phyloP scores from a whole-genome alignment of 495 filamentous ascomycete genomes.

The Eremomyces bilateralis region DNA sequence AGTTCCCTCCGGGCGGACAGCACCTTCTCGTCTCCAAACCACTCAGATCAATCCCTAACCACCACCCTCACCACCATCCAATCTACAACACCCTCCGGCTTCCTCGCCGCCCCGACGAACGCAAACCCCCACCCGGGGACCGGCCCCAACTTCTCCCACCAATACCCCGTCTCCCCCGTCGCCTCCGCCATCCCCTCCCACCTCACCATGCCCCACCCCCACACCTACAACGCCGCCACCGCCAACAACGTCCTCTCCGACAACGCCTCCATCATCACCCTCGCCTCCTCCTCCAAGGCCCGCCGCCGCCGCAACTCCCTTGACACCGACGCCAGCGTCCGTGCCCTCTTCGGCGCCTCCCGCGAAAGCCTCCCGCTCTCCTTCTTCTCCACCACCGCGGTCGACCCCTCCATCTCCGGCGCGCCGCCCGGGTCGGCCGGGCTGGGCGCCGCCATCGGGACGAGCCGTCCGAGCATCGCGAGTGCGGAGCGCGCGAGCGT shows the following conservation, averaged over 20 bases:
- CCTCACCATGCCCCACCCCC: conserved; percentile 45
- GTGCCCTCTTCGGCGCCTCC: conserved; percentile 80
- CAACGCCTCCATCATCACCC: conserved; percentile 84
- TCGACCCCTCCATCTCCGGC: conserved; percentile 69
- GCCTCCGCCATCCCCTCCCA: conserved; percentile 67
- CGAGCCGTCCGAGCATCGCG: conserved; percentile 34
- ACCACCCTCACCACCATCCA: conserved; percentile 95
- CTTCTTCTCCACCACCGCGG: conserved; percentile 47
- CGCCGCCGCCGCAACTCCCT: conserved; percentile 71
- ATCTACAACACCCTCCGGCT: conserved; percentile 51
- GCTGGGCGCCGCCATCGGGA: no score
- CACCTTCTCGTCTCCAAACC: conserved; percentile 85
- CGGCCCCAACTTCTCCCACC: conserved; percentile 44
- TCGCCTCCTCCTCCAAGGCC: conserved; percentile 88
- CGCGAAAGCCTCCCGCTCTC: conserved; percentile 73
- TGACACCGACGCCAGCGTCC: conserved; percentile 89
- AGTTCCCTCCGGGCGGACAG: conserved; percentile 46
- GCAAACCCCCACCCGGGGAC: conserved; percentile 30
- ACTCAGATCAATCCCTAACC: conserved; percentile 74
- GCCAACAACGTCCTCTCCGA: conserved; percentile 85
- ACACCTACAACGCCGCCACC: conserved; percentile 71
- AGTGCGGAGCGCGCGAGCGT: conserved; percentile 66
- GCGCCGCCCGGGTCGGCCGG: conserved; percentile 24
- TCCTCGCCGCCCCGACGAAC: conserved; percentile 26
- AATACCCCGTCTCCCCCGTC: conserved; percentile 52